phyloP scores from a whole-genome alignment of 129 eudicot species.

The Escallonia herrerae region DNA sequence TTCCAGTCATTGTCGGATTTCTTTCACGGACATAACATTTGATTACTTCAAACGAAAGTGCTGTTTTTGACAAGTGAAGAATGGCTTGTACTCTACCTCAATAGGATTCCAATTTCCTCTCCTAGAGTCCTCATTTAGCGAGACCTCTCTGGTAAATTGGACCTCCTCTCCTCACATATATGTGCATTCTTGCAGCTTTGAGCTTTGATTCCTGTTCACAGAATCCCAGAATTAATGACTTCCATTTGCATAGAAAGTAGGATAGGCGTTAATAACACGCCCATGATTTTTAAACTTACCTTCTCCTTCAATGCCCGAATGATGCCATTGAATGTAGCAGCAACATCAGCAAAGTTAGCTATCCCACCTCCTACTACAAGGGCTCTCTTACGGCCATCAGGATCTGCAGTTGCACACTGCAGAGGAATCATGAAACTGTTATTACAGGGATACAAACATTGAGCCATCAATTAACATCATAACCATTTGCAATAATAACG shows the following conservation, averaged over 20 bases:
- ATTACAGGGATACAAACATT: not conserved
- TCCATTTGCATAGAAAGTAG: not conserved
- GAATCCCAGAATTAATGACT: not conserved
- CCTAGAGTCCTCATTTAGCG: slow-evolving; percentile 86
- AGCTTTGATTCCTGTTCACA: slow-evolving; percentile 70
- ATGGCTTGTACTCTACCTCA: slow-evolving; percentile 44
- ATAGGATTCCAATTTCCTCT: slow-evolving; percentile 87
- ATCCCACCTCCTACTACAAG: slow-evolving; percentile 98
- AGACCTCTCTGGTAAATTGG: slow-evolving; percentile 98
- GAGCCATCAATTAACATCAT: not conserved
- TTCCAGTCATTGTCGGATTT: slow-evolving; percentile 61
- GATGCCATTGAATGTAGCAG: slow-evolving; percentile 97
- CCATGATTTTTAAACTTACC: slow-evolving; percentile 33
- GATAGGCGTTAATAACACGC: not conserved
- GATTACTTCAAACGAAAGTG: not conserved
- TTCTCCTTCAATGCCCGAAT: slow-evolving; percentile 95
- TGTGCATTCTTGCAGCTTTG: slow-evolving; percentile 89
- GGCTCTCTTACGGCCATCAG: slow-evolving; percentile 85
- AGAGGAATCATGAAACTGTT: slow-evolving; percentile 11
- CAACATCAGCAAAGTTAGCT: slow-evolving; percentile 98
- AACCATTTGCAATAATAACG: not conserved
- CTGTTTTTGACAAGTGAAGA: not conserved
- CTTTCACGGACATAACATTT: not conserved
- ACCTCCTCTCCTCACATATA: slow-evolving; percentile 98
- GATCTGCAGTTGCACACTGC: slow-evolving; percentile 98